phyloP scores from a whole-genome alignment of 2,329 filamentous ascomycete genomes.

The Exophiala bonariae region DNA sequence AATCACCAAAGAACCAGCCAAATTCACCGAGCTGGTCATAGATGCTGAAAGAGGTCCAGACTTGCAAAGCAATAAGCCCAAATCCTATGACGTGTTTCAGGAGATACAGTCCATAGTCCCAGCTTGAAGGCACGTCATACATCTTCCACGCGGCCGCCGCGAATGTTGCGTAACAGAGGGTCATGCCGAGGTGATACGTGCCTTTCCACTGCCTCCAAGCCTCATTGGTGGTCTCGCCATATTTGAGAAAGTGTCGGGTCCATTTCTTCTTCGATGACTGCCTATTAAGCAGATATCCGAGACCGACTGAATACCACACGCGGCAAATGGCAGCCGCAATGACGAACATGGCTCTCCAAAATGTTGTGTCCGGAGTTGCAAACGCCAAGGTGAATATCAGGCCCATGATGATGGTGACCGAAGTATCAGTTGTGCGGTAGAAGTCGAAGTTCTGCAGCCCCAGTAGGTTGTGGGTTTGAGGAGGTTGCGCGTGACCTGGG shows the following conservation, averaged over 20 bases:
- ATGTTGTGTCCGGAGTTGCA: conserved; percentile 72
- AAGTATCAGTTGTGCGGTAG: conserved; percentile 81
- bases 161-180: conserved; percentile 85
- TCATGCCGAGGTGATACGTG: conserved; percentile 89
- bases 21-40: conserved; percentile 97
- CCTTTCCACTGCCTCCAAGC: conserved; percentile 98
- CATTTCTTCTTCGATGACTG: conserved; percentile 92
- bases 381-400: conserved; percentile 74
- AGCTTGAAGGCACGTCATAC: conserved; percentile 83
- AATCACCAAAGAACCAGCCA: conserved; percentile 98
- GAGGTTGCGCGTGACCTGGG: conserved; percentile 51
- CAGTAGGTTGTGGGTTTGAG: conserved; percentile 77
- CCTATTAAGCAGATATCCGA: conserved; percentile 78
- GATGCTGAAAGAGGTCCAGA: conserved; percentile 91
- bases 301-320: conserved; percentile 85
- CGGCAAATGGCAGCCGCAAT: conserved; percentile 79
- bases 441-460: conserved; percentile 83
- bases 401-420: conserved; percentile 71
- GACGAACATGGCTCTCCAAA: conserved; percentile 78
- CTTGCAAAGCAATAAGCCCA: conserved; percentile 77
- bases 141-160: conserved; percentile 93
- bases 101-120: conserved; percentile 80
- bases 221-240: conserved; percentile 83
- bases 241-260: conserved; percentile 97
- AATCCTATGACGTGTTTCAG: conserved; percentile 84